Conservation (phyloP, 306 rosid genomes). For the Cicer pinnatifidum region DNA sequence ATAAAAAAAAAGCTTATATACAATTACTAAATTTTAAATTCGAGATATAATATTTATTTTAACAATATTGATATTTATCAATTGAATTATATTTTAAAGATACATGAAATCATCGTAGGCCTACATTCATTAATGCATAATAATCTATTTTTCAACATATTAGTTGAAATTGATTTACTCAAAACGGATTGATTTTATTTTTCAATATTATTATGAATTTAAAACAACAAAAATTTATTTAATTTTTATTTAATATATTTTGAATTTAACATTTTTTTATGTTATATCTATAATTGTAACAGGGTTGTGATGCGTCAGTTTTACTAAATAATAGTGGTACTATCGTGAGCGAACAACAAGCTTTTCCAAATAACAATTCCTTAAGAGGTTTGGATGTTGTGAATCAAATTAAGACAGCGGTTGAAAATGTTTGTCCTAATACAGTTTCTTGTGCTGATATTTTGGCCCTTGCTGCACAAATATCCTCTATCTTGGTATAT, state of each 20-base stretch:
- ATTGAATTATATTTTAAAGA: no score
- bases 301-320: constrained; percentile 72
- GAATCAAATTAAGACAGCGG: constrained; percentile 53
- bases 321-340: constrained; percentile 54
- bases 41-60: no score
- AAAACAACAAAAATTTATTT: not conserved
- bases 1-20: no score
- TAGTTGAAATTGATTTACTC: no score
- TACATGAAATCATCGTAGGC: no score
- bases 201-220: not conserved
- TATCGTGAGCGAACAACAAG: constrained; percentile 56
- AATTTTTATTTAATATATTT: not conserved
- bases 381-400: constrained; percentile 63
- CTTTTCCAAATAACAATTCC: constrained; percentile 50
- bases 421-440: constrained; percentile 54
- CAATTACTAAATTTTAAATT: no score
- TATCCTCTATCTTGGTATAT: constrained; percentile 51
- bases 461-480: constrained; percentile 63
- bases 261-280: not conserved
- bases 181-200: no score
- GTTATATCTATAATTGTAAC: not conserved
- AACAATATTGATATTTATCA: no score
- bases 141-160: no score
- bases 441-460: constrained; percentile 67
- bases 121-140: no score